Percentiles rank a stretch among this genome's conserved stretches.
These are phyloP conservation scores for Peronospora belbahrii DNA, from an alignment of 352 stramenopile species.

Conservation along the genomic window DNA sequence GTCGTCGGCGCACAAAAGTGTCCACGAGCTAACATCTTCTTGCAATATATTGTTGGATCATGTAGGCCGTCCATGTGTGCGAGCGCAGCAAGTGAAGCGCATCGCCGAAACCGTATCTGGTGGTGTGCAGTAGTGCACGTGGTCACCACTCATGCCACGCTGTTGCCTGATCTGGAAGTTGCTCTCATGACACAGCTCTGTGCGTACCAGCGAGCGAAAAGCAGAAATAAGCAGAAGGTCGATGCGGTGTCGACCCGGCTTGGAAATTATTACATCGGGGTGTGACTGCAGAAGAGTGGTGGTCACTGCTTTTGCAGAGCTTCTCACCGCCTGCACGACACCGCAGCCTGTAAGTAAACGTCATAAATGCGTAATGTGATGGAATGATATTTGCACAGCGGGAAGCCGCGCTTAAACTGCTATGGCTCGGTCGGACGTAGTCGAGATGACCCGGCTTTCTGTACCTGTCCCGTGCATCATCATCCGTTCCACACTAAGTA, in stretches of 20 bases:
- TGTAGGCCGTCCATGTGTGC: slow-evolving; percentile 50
- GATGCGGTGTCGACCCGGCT: slow-evolving; percentile 3
- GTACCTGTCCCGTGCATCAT: no score
- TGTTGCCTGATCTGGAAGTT: slow-evolving; percentile 24
- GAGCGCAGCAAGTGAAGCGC: slow-evolving; percentile 53
- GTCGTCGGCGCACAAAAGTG: no score
- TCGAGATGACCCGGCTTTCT: no score
- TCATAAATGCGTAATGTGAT: slow-evolving; percentile 18
- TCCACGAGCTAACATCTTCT: no score
- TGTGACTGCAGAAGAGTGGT: slow-evolving; percentile 7
- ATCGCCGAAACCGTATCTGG: slow-evolving; percentile 34
- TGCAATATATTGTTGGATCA: no score
- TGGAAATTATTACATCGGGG: slow-evolving; percentile 1
- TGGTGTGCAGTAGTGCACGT: slow-evolving; percentile 50
- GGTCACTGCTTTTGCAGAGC: slow-evolving; percentile 4
- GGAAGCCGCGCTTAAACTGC: no score
- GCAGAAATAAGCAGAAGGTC: slow-evolving; percentile 24
- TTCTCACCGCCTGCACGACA: slow-evolving; percentile 6
- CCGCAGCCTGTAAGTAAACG: background rate
- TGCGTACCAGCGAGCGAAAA: slow-evolving; percentile 9
- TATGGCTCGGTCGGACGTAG: no score
- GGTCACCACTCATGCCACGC: slow-evolving; percentile 30
- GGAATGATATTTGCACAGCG: no score
- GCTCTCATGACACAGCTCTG: no score
- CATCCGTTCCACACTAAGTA: background rate